These are phyloP conservation scores for Penicillium sumatraense DNA, from an alignment of 2,329 filamentous ascomycete species.

Conservation along the genomic window DNA sequence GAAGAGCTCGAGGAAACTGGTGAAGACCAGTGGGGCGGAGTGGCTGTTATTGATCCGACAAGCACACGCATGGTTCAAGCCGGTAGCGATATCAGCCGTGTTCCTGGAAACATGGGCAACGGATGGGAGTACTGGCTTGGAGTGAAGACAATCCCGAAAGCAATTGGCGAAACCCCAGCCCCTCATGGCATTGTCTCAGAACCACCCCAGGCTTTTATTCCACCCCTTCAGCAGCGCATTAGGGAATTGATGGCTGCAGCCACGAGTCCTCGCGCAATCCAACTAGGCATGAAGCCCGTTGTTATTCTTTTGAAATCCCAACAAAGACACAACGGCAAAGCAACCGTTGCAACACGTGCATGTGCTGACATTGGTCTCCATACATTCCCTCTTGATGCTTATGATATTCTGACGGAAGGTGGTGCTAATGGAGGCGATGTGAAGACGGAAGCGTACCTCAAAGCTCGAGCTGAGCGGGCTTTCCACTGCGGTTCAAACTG, in stretches of 20 bases:
- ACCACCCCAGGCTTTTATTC: conserved; percentile 53
- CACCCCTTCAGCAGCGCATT: conserved; percentile 70
- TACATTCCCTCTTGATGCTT: conserved; percentile 84
- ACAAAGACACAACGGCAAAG: conserved; percentile 90
- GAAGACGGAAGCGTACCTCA: conserved; percentile 89
- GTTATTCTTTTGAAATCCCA: conserved; percentile 88
- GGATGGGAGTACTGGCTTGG: conserved; percentile 92
- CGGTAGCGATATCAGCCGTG: conserved; percentile 79
- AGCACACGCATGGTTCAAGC: conserved; percentile 90
- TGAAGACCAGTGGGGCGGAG: conserved; percentile 79
- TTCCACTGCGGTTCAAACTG: conserved; percentile 84
- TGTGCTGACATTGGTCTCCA: conserved; percentile 91
- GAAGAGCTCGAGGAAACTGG: conserved; percentile 62
- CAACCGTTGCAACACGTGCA: conserved; percentile 74
- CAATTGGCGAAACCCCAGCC: conserved; percentile 35
- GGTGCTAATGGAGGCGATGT: conserved; percentile 85
- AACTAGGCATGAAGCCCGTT: conserved; percentile 83
- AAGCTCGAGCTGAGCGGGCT: conserved; percentile 84
- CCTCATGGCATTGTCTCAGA: conserved; percentile 44
- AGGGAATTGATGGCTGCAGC: conserved; percentile 86
- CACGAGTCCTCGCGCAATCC: conserved; percentile 83
- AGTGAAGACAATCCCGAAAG: conserved; percentile 66
- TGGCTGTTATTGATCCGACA: conserved; percentile 82
- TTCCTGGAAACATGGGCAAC: conserved; percentile 76
- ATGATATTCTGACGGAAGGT: conserved; percentile 92